These are phyloP conservation scores for Saccharum officinarum DNA, from an alignment of 176 grass and related monocot species.

Conservation along the genomic window DNA sequence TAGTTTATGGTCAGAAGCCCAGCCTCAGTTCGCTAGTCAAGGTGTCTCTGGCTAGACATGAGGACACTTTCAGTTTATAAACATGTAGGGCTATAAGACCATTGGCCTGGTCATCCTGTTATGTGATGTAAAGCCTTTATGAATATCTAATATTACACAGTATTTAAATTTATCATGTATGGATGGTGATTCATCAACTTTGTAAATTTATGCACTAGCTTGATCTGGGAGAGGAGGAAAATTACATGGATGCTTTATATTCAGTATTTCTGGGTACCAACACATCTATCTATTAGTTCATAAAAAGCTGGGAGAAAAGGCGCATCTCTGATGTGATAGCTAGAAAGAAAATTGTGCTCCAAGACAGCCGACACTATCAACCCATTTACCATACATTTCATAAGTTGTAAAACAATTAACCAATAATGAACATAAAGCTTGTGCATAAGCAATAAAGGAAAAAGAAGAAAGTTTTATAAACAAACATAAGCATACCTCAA, in stretches of 20 bases:
- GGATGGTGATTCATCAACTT: background rate
- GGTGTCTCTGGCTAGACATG: background rate
- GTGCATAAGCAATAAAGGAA: background rate
- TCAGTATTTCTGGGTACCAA: background rate
- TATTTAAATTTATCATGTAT: background rate
- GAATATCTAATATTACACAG: background rate
- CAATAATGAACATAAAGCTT: background rate
- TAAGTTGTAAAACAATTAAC: background rate
- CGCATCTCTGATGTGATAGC: background rate
- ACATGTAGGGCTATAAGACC: background rate
- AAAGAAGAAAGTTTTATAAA: constrained; percentile 15
- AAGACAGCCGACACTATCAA: background rate
- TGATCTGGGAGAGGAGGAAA: background rate
- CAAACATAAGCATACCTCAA: constrained; percentile 61
- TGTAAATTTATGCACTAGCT: background rate
- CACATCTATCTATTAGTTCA: background rate
- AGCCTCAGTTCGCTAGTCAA: background rate
- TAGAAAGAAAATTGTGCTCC: background rate
- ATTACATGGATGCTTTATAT: background rate
- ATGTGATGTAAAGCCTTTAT: background rate
- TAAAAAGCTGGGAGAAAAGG: background rate
- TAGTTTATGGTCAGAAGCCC: background rate
- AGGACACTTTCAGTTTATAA: background rate
- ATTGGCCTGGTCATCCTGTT: background rate
- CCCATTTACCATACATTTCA: constrained; percentile 3